These are phyloP conservation scores for Xylaria sp. DNA, from an alignment of 2,329 filamentous ascomycete species.

Conservation along the genomic window DNA sequence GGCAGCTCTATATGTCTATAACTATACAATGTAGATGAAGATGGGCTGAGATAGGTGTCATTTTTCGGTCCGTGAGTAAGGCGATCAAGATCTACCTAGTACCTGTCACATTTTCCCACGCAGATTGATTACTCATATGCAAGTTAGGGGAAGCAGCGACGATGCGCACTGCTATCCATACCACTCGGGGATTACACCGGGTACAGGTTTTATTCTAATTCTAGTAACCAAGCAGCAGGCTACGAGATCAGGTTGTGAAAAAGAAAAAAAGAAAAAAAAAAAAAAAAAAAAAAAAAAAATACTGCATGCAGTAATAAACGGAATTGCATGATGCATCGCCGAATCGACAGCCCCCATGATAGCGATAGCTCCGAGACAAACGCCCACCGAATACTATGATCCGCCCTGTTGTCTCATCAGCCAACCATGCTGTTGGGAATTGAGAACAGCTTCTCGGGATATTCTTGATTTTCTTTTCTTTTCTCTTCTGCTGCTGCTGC, in stretches of 20 bases:
- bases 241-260: slow-evolving; percentile 2
- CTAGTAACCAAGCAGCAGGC: background rate
- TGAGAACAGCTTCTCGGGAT: slow-evolving; percentile 2
- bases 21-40: background rate
- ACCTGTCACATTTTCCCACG: background rate
- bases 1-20: no score
- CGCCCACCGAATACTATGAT: slow-evolving; percentile 12
- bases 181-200: background rate
- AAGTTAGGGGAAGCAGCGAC: no score
- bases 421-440: slow-evolving; percentile 28
- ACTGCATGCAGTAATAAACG: no score
- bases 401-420: slow-evolving; percentile 18
- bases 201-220: background rate
- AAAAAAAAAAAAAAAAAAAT: no score
- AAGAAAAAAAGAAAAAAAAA: slow-evolving; percentile 9
- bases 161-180: background rate
- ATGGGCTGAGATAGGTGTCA: background rate
- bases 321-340: background rate
- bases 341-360: background rate
- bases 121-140: background rate
- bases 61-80: background rate
- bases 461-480: slow-evolving; percentile 2
- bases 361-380: background rate
- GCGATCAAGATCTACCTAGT: no score
- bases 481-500: background rate